A percentile compares a stretch with the other conserved stretches of the same genome.
phyloP scores from a whole-genome alignment of 208 protist species.

The Trypanosoma platydactyli region DNA sequence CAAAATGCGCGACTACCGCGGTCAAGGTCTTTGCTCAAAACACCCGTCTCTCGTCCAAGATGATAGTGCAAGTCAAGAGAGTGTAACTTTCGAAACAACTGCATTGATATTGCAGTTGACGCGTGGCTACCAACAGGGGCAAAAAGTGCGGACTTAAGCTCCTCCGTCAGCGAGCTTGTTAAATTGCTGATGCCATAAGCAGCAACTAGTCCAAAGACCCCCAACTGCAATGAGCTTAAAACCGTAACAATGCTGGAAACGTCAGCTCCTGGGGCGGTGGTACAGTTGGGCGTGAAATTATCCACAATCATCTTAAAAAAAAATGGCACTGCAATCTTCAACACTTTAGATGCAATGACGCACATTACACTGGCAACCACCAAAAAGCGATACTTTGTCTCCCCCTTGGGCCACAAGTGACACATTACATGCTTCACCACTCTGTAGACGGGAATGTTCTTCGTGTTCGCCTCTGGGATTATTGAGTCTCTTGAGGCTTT shows the following conservation, averaged over 20 bases:
- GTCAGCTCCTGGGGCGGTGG: background rate
- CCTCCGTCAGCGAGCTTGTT: constrained; percentile 74
- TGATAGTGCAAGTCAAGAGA: constrained; percentile 87
- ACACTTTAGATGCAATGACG: constrained; percentile 76
- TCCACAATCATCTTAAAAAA: constrained; percentile 91
- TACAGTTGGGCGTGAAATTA: constrained; percentile 48
- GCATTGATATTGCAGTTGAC: constrained; percentile 80
- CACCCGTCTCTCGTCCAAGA: constrained; percentile 89
- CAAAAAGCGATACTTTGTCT: constrained; percentile 60
- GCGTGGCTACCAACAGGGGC: constrained; percentile 85
- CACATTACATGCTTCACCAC: constrained; percentile 74
- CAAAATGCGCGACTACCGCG: constrained; percentile 92
- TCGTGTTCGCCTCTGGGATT: constrained; percentile 2
- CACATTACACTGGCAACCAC: constrained; percentile 77
- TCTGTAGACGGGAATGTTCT: constrained; percentile 59
- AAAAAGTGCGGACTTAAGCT: constrained; percentile 91
- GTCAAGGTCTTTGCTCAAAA: constrained; percentile 90
- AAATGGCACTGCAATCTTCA: constrained; percentile 90
- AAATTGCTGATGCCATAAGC: constrained; percentile 86
- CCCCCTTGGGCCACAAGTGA: constrained; percentile 81
- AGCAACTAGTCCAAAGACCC: constrained; percentile 80
- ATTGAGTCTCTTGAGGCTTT: constrained; percentile 3
- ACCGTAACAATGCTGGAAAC: constrained; percentile 31
- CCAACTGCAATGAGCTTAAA: constrained; percentile 63
- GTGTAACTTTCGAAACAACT: constrained; percentile 90